These are phyloP conservation scores for Mycena alexandri DNA, from an alignment of 768 basidiomycete genomes.

Conservation along the genomic window DNA sequence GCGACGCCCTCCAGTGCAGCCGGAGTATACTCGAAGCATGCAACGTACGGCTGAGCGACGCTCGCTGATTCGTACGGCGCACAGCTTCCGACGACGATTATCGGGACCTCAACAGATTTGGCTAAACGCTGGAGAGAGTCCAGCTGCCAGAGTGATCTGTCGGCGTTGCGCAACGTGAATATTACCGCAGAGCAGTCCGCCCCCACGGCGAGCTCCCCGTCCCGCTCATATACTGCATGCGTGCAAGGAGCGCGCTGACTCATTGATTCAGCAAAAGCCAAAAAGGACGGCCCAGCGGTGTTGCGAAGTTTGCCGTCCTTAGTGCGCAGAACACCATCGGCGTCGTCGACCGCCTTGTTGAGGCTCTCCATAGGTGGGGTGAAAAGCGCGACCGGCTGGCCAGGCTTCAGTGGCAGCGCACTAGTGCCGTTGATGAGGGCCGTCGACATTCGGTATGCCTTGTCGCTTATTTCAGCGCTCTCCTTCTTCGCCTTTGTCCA, in stretches of 20 bases:
- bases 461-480: conserved; percentile 57
- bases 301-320: conserved; percentile 61
- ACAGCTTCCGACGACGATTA: conserved; percentile 71
- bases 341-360: conserved; percentile 73
- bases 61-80: conserved; percentile 73
- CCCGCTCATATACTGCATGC: conserved; percentile 62
- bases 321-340: conserved; percentile 58
- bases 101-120: conserved; percentile 41
- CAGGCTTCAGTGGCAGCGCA: conserved; percentile 52
- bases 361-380: conserved; percentile 70
- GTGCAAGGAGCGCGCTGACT: conserved; percentile 46
- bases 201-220: conserved; percentile 15
- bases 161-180: conserved; percentile 71
- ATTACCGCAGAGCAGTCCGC: conserved; percentile 52
- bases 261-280: conserved; percentile 60
- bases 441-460: conserved; percentile 62
- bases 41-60: conserved; percentile 53
- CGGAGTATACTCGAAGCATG: conserved; percentile 71
- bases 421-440: conserved; percentile 59
- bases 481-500: conserved; percentile 54
- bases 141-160: conserved; percentile 66
- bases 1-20: conserved; percentile 62
- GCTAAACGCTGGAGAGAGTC: conserved; percentile 50
- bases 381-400: conserved; percentile 56
- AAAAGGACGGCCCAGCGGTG: conserved; percentile 69